A percentile compares a stretch with the other conserved stretches of the same genome.
Conservation (phyloP, 805 yeast genomes). For the Saccharomycopsis sp. region DNA sequence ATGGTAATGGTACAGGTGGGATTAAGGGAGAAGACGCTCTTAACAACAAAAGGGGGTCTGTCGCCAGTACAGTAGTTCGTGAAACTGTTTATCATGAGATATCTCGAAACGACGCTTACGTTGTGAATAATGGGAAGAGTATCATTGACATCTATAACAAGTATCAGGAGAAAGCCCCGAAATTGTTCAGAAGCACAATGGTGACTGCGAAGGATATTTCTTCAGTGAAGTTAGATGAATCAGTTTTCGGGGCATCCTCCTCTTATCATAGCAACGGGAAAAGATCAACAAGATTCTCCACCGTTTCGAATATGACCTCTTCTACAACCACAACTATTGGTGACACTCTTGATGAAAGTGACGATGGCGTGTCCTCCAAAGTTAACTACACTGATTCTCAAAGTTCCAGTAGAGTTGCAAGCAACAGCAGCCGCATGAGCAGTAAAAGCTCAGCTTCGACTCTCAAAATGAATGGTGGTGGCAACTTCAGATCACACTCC, state of each 20-base stretch:
- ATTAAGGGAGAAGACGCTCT: too few species aligned
- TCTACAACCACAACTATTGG: too few species aligned
- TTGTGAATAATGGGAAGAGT: conserved; percentile 6
- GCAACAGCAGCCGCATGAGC: background rate
- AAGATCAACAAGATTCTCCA: background rate
- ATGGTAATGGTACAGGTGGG: too few species aligned
- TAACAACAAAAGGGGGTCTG: conserved; percentile 9
- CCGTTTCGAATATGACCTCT: background rate
- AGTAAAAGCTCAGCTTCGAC: background rate
- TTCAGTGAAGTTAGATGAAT: conserved; percentile 17
- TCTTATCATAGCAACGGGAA: too few species aligned
- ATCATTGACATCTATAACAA: conserved; percentile 20
- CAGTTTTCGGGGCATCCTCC: too few species aligned
- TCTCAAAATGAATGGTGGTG: background rate
- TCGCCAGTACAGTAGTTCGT: conserved; percentile 15
- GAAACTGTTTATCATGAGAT: conserved; percentile 13
- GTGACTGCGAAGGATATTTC: conserved; percentile 19
- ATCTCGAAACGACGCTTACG: background rate
- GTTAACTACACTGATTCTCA: background rate
- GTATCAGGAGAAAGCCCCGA: conserved; percentile 13
- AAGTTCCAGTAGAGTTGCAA: background rate
- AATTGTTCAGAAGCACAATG: conserved; percentile 15
- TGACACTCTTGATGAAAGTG: too few species aligned
- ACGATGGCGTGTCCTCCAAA: too few species aligned
- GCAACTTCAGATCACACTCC: background rate